Percentiles rank a stretch among this genome's conserved stretches.
These are phyloP conservation scores for Porpolomopsis calyptriformis DNA, from an alignment of 768 basidiomycete genomes.

Conservation along the genomic window DNA sequence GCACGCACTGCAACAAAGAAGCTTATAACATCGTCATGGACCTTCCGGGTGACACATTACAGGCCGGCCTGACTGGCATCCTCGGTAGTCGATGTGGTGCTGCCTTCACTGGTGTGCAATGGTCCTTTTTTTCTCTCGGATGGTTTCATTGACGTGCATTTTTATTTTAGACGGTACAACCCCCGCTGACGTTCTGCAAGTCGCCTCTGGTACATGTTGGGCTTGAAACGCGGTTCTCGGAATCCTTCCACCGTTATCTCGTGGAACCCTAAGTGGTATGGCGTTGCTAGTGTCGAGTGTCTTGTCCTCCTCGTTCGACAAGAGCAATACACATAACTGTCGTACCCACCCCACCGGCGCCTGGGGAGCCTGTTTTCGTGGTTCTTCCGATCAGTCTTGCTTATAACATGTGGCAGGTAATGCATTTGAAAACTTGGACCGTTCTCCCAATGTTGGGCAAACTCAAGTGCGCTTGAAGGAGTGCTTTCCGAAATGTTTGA, in stretches of 20 bases:
- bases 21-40: conserved; percentile 34
- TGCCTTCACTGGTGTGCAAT: conserved; percentile 38
- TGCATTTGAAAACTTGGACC: neutral
- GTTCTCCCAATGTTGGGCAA: too few relatives aligned
- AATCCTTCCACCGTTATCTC: conserved; percentile 6
- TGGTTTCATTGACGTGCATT: neutral
- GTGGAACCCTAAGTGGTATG: conserved; percentile 17
- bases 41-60: conserved; percentile 26
- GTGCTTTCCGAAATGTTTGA: too few relatives aligned
- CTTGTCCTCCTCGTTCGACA: conserved; percentile 27
- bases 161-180: conserved; percentile 26
- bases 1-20: conserved; percentile 24
- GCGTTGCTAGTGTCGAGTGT: conserved; percentile 20
- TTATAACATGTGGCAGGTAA: neutral
- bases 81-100: conserved; percentile 36
- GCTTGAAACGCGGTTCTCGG: neutral
- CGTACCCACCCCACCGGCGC: too few relatives aligned
- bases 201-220: neutral
- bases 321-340: conserved; percentile 6
- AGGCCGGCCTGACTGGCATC: conserved; percentile 12
- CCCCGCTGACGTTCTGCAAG: conserved; percentile 24
- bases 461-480: too few relatives aligned
- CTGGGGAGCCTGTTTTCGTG: too few relatives aligned
- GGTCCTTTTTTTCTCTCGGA: neutral
- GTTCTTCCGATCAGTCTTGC: neutral